These are phyloP conservation scores for Saccharomyces hybrid DNA, from an alignment of 1,139 yeast species.

Conservation along the genomic window DNA sequence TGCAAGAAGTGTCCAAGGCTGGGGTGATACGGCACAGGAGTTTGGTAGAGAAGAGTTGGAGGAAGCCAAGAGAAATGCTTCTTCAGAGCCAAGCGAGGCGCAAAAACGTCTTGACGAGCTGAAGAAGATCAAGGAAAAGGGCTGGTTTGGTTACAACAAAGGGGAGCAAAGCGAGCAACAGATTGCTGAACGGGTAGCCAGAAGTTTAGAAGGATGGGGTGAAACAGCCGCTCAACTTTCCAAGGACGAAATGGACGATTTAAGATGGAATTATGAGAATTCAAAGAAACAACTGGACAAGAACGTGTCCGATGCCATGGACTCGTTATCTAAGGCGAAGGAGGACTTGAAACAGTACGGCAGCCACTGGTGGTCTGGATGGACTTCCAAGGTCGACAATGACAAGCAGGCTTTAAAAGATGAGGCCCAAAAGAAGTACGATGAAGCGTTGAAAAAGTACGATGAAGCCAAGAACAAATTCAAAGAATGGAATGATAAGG, in stretches of 20 bases:
- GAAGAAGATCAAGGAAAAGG: conserved; percentile 20
- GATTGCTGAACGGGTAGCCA: conserved; percentile 30
- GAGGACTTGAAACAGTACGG: not conserved
- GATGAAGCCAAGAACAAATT: conserved; percentile 28
- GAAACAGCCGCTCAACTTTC: conserved; percentile 37
- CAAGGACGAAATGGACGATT: conserved; percentile 34
- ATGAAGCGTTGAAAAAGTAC: conserved; percentile 29
- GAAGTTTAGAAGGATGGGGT: conserved; percentile 40
- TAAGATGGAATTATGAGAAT: conserved; percentile 13
- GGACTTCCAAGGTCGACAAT: not conserved
- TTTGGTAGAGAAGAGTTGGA: conserved; percentile 36
- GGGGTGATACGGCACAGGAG: conserved; percentile 39
- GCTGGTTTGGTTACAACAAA: conserved; percentile 22
- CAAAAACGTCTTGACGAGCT: conserved; percentile 21
- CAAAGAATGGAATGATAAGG: conserved; percentile 23
- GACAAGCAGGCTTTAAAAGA: conserved; percentile 10
- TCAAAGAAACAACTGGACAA: conserved; percentile 15
- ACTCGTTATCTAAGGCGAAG: not conserved
- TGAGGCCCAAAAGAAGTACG: conserved; percentile 30
- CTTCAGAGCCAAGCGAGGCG: conserved; percentile 22
- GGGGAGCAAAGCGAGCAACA: conserved; percentile 21
- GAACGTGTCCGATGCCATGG: conserved; percentile 14
- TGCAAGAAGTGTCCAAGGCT: conserved; percentile 32
- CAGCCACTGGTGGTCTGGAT: not conserved
- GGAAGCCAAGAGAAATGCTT: conserved; percentile 20